Evolutionary conservation across 1,284 basidiomycete genomes (phyloP), one percentile per base, ranked within the genome.

Genomic region (Volvariella volvacea): DNA sequence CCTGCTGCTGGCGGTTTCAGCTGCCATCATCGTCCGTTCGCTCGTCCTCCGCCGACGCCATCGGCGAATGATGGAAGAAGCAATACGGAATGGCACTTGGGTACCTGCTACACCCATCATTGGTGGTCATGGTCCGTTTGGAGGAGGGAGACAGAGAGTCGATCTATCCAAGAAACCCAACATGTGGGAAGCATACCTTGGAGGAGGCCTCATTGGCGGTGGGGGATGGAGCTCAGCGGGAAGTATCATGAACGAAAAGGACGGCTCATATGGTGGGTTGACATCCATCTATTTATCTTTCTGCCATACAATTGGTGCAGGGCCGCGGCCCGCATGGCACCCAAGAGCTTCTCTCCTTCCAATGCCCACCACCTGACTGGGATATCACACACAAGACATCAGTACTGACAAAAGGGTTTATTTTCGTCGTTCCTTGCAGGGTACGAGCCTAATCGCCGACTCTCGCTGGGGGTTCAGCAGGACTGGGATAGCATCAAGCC

Each of bases 51-150:
- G 81, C 2, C 60, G 78, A 12, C 70, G 80, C 2, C 76, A 79
- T 48, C 71, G 74, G 12, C 68, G 66, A 7, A 54, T 76, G 47
- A 61, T 83, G 34, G 78, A 74, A 39, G 76, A 80, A 46, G 78
- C 80, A 10, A 80, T 83, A 50, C 67, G 70, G 20, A 75, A 78
- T 48, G 80, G 80, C 14, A 76, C 78, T 3, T 79, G 72, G 70
- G 48, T 74, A 14, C 71, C 74, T 1, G 67, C 61, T 2, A 50
- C 55, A 21, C 59, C 52, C 8, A 52, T 54, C 38, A 47, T 45
- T 1, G 33, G 45, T 3, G 49, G 48, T 7, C 52, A 50, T 32
- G 50, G 43, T 37, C 6, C 6, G 12, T n/a, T n/a, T n/a, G 25
- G 25, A 6, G 52, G 47, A 28, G 46, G 51, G 3, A 51, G 47